Evolutionary conservation across 257 asterid species (phyloP).

Genomic region (Nicotiana tabacum): DNA sequence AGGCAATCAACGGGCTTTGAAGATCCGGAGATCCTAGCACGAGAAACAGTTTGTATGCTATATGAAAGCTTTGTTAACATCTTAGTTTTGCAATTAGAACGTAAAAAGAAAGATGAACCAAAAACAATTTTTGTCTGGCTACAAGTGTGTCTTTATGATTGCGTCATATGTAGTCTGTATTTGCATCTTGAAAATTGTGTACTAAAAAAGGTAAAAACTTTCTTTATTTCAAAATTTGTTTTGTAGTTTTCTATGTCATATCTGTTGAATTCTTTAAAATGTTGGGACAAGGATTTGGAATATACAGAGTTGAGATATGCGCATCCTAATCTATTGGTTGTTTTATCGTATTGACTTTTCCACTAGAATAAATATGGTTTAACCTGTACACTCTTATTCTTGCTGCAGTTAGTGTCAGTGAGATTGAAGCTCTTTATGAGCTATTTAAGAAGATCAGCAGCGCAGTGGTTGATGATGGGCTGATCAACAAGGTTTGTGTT

Average conservation of each 20-base stretch:
- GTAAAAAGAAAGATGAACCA: background rate
- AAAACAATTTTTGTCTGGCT: background rate
- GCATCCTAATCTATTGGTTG: background rate
- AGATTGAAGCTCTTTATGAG: constrained; percentile 82
- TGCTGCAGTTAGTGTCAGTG: constrained; percentile 77
- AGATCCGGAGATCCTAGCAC: constrained; percentile 90
- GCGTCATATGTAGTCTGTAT: background rate
- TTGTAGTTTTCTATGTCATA: background rate
- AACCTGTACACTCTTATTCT: background rate
- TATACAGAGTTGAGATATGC: background rate
- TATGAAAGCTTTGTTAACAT: background rate
- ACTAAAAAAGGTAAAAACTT: background rate
- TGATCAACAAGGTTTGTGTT: constrained; percentile 65
- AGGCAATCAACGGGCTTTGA: constrained; percentile 74
- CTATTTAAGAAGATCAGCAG: constrained; percentile 80
- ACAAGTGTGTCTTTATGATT: background rate
- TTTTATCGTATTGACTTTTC: background rate
- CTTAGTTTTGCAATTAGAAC: background rate
- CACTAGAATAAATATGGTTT: background rate
- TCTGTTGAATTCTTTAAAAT: background rate
- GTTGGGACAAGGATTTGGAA: background rate
- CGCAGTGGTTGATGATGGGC: constrained; percentile 81
- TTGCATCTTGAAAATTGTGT: background rate
- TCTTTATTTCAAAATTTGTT: background rate
- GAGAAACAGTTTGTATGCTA: constrained; percentile 96